Evolutionary conservation across 495 filamentous ascomycete genomes (phyloP).

Genomic region (Aspergillus taichungensis): DNA sequence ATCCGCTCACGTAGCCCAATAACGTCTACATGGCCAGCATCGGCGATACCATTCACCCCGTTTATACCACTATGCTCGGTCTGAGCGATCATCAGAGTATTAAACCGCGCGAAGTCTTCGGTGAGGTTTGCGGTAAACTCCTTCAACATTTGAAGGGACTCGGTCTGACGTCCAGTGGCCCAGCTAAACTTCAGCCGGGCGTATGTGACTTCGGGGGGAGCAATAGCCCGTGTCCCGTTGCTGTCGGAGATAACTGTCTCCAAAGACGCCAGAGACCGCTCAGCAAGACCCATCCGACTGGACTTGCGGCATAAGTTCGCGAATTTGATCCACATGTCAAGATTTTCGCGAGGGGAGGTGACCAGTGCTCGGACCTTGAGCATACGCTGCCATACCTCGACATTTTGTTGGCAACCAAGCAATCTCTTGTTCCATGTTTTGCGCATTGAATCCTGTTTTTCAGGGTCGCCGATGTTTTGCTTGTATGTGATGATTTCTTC

Average conservation of each 20-base stretch:
- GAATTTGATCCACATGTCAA: slow-evolving; percentile 99
- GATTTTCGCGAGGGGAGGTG: slow-evolving; percentile 80
- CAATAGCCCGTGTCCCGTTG: slow-evolving; percentile 42
- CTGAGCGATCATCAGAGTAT: slow-evolving; percentile 42
- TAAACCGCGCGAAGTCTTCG: slow-evolving; percentile 58
- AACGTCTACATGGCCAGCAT: slow-evolving; percentile 32
- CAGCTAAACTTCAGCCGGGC: slow-evolving; percentile 92
- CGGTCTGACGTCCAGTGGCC: slow-evolving; percentile 62
- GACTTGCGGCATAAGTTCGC: slow-evolving; percentile 96
- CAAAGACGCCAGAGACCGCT: slow-evolving; percentile 81
- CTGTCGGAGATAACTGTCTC: slow-evolving; percentile 53
- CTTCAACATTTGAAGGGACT: slow-evolving; percentile 67
- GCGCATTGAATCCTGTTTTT: slow-evolving; percentile 85
- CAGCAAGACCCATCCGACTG: slow-evolving; percentile 86
- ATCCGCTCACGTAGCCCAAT: slow-evolving; percentile 31
- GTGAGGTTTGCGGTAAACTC: slow-evolving; percentile 74
- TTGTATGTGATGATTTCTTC: slow-evolving; percentile 98
- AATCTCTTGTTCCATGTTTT: slow-evolving; percentile 91
- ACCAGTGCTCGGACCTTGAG: slow-evolving; percentile 90
- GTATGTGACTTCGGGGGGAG: slow-evolving; percentile 75
- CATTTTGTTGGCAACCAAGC: slow-evolving; percentile 91
- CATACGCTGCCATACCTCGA: slow-evolving; percentile 98
- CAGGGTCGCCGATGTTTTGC: slow-evolving; percentile 64
- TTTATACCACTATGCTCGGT: slow-evolving; percentile 37
- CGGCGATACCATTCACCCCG: slow-evolving; percentile 53